Percentiles rank a stretch among this genome's conserved stretches.
Conservation (phyloP, 75 land plant species). For the Selaginella moellendorffii region DNA sequence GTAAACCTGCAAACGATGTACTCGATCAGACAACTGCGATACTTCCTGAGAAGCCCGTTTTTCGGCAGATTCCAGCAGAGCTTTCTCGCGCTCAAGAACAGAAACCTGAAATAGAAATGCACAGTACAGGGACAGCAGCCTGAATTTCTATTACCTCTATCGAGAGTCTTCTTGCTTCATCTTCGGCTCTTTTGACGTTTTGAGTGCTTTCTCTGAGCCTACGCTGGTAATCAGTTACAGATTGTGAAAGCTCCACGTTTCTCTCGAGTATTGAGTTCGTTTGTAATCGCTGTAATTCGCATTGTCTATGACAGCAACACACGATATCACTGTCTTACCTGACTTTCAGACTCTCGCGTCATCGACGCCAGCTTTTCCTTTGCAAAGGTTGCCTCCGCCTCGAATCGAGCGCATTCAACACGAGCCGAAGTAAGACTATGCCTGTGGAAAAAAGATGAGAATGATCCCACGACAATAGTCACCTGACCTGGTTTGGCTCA, state of each 20-base stretch:
- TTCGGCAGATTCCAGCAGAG: conserved; percentile 49
- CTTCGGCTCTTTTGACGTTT: conserved; percentile 49
- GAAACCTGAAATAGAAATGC: conserved; percentile 34
- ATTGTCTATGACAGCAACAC: neutral
- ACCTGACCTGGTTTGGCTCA: conserved; percentile 38
- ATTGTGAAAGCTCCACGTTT: conserved; percentile 68
- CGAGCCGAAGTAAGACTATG: conserved; percentile 36
- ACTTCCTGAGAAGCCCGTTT: conserved; percentile 71
- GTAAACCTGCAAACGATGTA: conserved; percentile 60
- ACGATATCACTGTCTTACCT: conserved; percentile 32
- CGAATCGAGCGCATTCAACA: conserved; percentile 56
- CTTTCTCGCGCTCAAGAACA: conserved; percentile 58
- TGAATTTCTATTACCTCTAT: conserved; percentile 41
- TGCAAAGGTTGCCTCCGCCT: conserved; percentile 53
- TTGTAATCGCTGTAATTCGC: conserved; percentile 39
- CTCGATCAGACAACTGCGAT: conserved; percentile 55
- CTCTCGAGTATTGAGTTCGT: conserved; percentile 45
- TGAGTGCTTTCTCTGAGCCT: conserved; percentile 60
- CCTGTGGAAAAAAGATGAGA: conserved; percentile 30
- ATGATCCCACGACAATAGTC: neutral
- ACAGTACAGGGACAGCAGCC: neutral
- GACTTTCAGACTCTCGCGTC: conserved; percentile 57
- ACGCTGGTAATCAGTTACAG: conserved; percentile 58
- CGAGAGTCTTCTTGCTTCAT: conserved; percentile 43
- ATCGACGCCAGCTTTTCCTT: conserved; percentile 46